These are phyloP conservation scores for Leccinum truebloodii DNA, from an alignment of 768 basidiomycete species.

Conservation along the genomic window DNA sequence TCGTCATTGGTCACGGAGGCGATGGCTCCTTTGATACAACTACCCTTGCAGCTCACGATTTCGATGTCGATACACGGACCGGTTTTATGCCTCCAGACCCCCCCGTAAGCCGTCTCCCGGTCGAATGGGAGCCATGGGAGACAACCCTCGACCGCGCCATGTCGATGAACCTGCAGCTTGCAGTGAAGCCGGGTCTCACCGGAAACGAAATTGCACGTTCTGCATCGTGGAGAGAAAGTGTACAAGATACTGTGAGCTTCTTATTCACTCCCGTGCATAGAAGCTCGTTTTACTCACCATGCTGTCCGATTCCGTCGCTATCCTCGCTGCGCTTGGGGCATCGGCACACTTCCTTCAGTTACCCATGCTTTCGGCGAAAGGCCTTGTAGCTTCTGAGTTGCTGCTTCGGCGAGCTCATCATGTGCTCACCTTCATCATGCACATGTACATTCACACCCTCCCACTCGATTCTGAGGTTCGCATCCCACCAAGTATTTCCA, in stretches of 20 bases:
- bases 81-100: conserved; percentile 89
- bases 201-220: conserved; percentile 42
- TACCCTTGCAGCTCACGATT: conserved; percentile 81
- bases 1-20: conserved; percentile 18
- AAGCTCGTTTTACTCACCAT: neutral
- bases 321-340: neutral
- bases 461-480: conserved; percentile 49
- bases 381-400: conserved; percentile 51
- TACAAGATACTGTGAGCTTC: conserved; percentile 47
- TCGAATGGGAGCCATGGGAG: conserved; percentile 76
- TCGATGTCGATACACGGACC: conserved; percentile 87
- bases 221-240: conserved; percentile 51
- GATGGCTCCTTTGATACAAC: conserved; percentile 46
- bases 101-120: conserved; percentile 63
- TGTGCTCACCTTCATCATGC: conserved; percentile 71
- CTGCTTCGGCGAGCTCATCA: conserved; percentile 70
- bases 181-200: conserved; percentile 41
- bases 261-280: neutral
- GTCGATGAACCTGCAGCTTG: conserved; percentile 53
- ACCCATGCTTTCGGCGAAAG: conserved; percentile 48
- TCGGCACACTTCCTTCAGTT: conserved; percentile 42
- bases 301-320: neutral
- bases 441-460: conserved; percentile 75
- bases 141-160: conserved; percentile 51
- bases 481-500: conserved; percentile 69